These are phyloP conservation scores for Lizonia empirigonia DNA, from an alignment of 2,329 filamentous ascomycete genomes.

Conservation along the genomic window DNA sequence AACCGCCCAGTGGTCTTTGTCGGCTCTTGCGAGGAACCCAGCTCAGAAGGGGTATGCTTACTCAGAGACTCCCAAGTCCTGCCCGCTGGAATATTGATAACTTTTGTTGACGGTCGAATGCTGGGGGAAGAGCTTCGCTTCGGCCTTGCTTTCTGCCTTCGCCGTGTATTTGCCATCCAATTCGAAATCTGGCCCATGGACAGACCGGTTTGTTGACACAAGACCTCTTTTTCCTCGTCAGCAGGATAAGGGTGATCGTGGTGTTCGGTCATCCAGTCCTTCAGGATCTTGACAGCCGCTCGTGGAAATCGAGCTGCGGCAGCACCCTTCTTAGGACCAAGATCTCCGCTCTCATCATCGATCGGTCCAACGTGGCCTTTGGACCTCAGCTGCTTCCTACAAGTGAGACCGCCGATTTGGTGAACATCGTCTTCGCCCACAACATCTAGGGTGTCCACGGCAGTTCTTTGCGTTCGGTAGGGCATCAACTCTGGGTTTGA, in stretches of 20 bases:
- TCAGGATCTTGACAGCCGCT: slow-evolving; percentile 78
- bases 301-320: slow-evolving; percentile 67
- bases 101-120: slow-evolving; percentile 63
- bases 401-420: slow-evolving; percentile 42
- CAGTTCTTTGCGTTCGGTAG: slow-evolving; percentile 41
- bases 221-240: slow-evolving; percentile 80
- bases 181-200: slow-evolving; percentile 85
- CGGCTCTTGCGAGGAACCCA: slow-evolving; percentile 6
- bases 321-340: slow-evolving; percentile 42
- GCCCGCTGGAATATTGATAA: slow-evolving; percentile 75
- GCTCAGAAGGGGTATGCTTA: slow-evolving; percentile 33
- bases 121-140: slow-evolving; percentile 73
- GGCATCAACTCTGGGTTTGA: slow-evolving; percentile 43
- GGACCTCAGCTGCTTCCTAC: slow-evolving; percentile 47
- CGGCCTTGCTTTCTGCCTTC: slow-evolving; percentile 76
- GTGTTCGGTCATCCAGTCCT: slow-evolving; percentile 83
- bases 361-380: slow-evolving; percentile 46
- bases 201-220: slow-evolving; percentile 79
- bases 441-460: slow-evolving; percentile 55
- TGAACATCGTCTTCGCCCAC: slow-evolving; percentile 51
- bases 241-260: slow-evolving; percentile 84
- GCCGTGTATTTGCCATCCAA: slow-evolving; percentile 88
- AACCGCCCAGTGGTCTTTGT: slow-evolving; percentile 24
- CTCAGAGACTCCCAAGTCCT: slow-evolving; percentile 58
- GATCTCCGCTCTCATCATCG: slow-evolving; percentile 38